Conservation (phyloP, 2,329 filamentous ascomycete species). For the Trichoderma koningii region DNA sequence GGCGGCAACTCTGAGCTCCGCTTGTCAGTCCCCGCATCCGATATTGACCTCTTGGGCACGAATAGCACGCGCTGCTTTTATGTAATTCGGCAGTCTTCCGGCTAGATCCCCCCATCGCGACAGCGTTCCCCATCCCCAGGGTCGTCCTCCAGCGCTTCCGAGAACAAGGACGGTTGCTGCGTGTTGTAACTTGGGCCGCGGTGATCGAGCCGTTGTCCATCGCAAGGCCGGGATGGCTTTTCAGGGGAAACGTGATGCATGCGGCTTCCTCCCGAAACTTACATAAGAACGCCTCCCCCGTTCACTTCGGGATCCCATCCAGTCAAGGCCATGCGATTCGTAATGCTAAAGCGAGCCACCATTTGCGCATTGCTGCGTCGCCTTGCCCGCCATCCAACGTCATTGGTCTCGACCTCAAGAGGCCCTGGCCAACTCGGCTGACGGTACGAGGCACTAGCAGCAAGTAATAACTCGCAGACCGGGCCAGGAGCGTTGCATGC, state of each 20-base stretch:
- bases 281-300: conserved; percentile 16
- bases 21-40: conserved; percentile 25
- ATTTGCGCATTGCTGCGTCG: conserved; percentile 1
- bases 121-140: neutral
- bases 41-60: conserved; percentile 19
- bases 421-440: conserved; percentile 21
- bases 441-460: conserved; percentile 9
- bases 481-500: conserved; percentile 11
- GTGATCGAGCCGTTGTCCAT: neutral
- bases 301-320: conserved; percentile 18
- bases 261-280: conserved; percentile 22
- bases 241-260: conserved; percentile 20
- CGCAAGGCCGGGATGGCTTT: neutral
- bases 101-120: conserved; percentile 8
- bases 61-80: conserved; percentile 3
- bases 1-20: conserved; percentile 25
- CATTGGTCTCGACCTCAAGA: conserved; percentile 23
- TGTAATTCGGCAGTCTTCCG: conserved; percentile 18
- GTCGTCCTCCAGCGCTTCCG: neutral
- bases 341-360: conserved; percentile 22
- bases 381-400: conserved; percentile 11
- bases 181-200: neutral
- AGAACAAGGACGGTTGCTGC: neutral
- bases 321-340: conserved; percentile 23
- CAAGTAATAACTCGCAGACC: neutral